Evolutionary conservation across 192 early-diverging fungal genomes (phyloP), one percentile per base, ranked within the genome.

Genomic region (Gamsiella multidivaricata): DNA sequence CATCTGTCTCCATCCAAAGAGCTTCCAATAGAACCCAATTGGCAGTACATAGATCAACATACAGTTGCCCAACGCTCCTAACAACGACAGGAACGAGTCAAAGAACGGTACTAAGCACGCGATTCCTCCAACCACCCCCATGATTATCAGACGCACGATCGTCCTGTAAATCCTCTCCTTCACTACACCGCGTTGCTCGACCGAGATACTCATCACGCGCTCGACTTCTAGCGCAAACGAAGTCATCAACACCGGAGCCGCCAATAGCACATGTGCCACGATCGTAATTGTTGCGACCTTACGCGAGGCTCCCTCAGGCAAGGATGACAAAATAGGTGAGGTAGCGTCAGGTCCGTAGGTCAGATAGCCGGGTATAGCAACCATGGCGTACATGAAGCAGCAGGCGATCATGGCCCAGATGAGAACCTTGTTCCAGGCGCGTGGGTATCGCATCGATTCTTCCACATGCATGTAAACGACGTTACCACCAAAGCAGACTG

Each of bases 391-490:
- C 84, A 93, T 84, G 61, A 79, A 26, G 26, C 83, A 83, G 68
- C 90, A 86, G n/a, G 84, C 82, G 29, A 68, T 56, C 68, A 90
- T 84, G 25, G 84, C 84, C 43, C 64, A 72, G 46, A 67, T 61
- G 26, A 88, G 68, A 15, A 91, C 88, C 61, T 72, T 84, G 18
- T 83, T 82, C 82, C 89, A 93, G 2, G 81, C 54, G 12, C 61
- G 54, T 32, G 89, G 91, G 28, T 83, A 70, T 25, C 82, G 73
- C 89, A 93, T 88, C 31, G 87, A 83, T 5, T 82, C 80, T 66
- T 93, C 89, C 4, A 91, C 87, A 54, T 93, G 87, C 45, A 89
- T 85, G 69, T 89, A 93, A 26, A 91, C 88, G 32, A 88, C 86
- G 68, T 91, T 93, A 32, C 91, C 91, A 33, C 86, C 84, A 45